Base-by-base conservation (phyloP, 2,329 filamentous ascomycete genomes). In the Erysiphe pulchra region DNA sequence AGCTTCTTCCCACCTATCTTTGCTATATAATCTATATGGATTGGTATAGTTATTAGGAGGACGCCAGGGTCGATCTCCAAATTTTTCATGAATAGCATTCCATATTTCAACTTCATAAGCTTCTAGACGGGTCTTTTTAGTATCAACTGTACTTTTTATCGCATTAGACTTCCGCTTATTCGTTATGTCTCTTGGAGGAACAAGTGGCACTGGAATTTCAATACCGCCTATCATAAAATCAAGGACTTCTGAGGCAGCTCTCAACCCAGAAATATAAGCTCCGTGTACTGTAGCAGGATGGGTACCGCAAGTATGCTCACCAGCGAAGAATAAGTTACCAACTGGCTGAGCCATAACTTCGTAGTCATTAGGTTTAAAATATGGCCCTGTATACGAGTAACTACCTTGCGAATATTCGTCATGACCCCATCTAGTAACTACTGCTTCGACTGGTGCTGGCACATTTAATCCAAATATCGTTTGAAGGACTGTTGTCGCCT, bases 211-310 rank as follows among this genome's bases (percentile, higher is more conserved):
- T 0, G 80, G 80, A 11, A 93, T 65, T 40, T 77, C 64, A 48
- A 98, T 84, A 0, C 84, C 77, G 1, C 90, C 90, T 31, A 90
- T 66, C 58, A 94, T 71, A 2, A 73, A 66, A 46, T 87, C 77
- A 34, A 93, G 66, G 2, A 98, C 72, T 56, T 95, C 86, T 2
- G 81, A 78, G 11, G 90, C 90, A 3, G 80, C 90, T 44, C 90
- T 77, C 6, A 98, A 67, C 2, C 90, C 92, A 1, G 90, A 94
- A 4, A 98, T 66, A 57, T 95, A 98, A 9, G 90, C 92, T 6
- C 90, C 90, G 53, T 98, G 90, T 0, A 98, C 90, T 2, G 90
- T 98, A 31, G 92, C 90, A 12, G 92, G 90, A 58, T 98, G 86
- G 0, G 85, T 93, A 42, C 83, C 85, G 54, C 82, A 94, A 0